Evolutionary conservation across 305 asterid genomes (phyloP).

Genomic region (Plantago rigida): DNA sequence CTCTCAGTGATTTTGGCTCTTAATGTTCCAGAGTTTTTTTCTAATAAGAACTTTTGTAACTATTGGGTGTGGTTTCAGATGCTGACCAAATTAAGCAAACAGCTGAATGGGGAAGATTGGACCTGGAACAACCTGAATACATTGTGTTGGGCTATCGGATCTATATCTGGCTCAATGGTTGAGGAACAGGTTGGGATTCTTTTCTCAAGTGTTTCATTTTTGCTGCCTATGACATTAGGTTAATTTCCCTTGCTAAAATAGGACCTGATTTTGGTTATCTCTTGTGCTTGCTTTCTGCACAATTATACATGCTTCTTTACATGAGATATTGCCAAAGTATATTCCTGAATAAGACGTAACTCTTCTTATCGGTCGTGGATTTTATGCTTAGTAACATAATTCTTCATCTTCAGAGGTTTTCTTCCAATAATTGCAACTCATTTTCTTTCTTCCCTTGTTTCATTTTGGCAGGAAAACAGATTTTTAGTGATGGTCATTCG

Average conservation of each 20-base stretch:
- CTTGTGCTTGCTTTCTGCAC: neutral
- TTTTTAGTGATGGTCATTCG: conserved; percentile 98
- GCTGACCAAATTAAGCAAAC: conserved; percentile 74
- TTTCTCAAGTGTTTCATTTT: neutral
- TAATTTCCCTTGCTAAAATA: neutral
- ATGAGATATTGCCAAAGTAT: too few relatives aligned
- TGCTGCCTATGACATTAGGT: conserved; percentile 2
- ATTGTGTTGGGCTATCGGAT: conserved; percentile 97
- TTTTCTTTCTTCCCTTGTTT: neutral
- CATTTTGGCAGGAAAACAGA: conserved; percentile 72
- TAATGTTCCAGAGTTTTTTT: too few relatives aligned
- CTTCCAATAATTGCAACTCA: conserved; percentile 6
- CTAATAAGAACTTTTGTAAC: too few relatives aligned
- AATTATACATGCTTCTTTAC: too few relatives aligned
- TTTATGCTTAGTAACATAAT: too few relatives aligned
- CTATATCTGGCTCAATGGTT: conserved; percentile 96
- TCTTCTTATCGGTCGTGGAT: too few relatives aligned
- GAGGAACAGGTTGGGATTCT: conserved; percentile 73
- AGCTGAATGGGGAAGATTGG: conserved; percentile 89
- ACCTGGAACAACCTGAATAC: conserved; percentile 98
- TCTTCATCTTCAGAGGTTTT: too few relatives aligned
- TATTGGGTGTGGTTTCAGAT: conserved; percentile 42
- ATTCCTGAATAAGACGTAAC: too few relatives aligned
- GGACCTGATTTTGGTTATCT: neutral
- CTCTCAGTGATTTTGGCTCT: too few relatives aligned